Evolutionary conservation across 805 yeast genomes (phyloP).

Genomic region (Barnettozyma californica): DNA sequence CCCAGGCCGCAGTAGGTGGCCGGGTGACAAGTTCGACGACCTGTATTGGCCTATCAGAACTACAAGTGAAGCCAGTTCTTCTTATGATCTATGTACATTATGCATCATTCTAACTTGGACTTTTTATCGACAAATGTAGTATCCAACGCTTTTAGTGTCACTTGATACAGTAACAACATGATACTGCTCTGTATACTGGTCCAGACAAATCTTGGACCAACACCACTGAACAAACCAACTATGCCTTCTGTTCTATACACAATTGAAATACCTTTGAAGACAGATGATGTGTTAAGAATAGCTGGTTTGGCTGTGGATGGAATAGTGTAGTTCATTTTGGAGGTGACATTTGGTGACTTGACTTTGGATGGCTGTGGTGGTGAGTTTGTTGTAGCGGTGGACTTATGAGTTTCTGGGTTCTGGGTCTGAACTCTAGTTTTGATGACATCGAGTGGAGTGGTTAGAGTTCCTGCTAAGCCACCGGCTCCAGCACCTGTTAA

Average conservation of each 20-base stretch:
- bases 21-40: too few relatives aligned
- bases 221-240: conserved; percentile 82
- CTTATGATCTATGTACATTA: conserved; percentile 3
- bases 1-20: background rate
- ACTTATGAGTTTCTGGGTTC: conserved; percentile 28
- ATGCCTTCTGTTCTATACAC: conserved; percentile 74
- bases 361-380: conserved; percentile 1
- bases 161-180: conserved; percentile 85
- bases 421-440: conserved; percentile 94
- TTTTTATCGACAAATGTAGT: conserved; percentile 6
- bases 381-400: conserved; percentile 1
- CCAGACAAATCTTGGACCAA: conserved; percentile 96
- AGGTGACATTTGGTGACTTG: conserved; percentile 3
- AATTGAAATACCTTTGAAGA: conserved; percentile 43
- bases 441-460: conserved; percentile 89
- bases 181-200: conserved; percentile 92
- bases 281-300: conserved; percentile 35
- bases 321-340: conserved; percentile 29
- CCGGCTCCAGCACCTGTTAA: conserved; percentile 95
- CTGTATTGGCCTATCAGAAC: too few relatives aligned
- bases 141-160: conserved; percentile 48
- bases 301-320: conserved; percentile 18
- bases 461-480: conserved; percentile 81
- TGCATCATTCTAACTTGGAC: conserved; percentile 2
- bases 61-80: background rate